phyloP scores from a whole-genome alignment of 352 stramenopile genomes.

The Detonula confervacea region DNA sequence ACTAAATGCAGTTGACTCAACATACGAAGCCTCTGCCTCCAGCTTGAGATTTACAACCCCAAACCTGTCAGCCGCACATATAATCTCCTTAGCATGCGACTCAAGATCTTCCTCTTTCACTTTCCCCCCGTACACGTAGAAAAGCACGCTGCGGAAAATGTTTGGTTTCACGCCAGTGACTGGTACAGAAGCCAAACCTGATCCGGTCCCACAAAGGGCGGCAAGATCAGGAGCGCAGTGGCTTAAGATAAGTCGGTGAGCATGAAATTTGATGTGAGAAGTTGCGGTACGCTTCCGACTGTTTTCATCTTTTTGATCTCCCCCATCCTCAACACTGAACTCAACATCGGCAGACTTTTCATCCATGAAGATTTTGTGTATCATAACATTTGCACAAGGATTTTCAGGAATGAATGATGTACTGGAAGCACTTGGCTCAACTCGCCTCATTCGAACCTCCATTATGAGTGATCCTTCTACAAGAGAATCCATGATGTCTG shows the following conservation, averaged over 20 bases:
- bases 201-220: background rate
- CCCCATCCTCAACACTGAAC: no score
- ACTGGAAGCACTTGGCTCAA: no score
- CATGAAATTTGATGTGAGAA: constrained; percentile 21
- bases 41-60: constrained; percentile 14
- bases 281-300: background rate
- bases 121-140: constrained; percentile 30
- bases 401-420: no score
- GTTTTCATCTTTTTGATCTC: background rate
- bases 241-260: constrained; percentile 30
- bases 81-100: constrained; percentile 7
- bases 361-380: no score
- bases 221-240: constrained; percentile 8
- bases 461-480: no score
- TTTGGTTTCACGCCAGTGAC: constrained; percentile 7
- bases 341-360: no score
- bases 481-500: no score
- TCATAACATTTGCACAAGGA: no score
- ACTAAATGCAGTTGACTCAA: constrained; percentile 1
- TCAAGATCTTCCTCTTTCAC: constrained; percentile 4
- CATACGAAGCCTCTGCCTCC: constrained; percentile 10
- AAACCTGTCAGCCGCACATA: constrained; percentile 15
- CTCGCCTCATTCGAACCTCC: no score
- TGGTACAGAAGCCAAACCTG: background rate
- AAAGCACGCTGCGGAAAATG: constrained; percentile 1